A percentile compares a stretch with the other conserved stretches of the same genome.
Conservation (phyloP, 768 basidiomycete genomes). For the Tylopilus subfusipes region DNA sequence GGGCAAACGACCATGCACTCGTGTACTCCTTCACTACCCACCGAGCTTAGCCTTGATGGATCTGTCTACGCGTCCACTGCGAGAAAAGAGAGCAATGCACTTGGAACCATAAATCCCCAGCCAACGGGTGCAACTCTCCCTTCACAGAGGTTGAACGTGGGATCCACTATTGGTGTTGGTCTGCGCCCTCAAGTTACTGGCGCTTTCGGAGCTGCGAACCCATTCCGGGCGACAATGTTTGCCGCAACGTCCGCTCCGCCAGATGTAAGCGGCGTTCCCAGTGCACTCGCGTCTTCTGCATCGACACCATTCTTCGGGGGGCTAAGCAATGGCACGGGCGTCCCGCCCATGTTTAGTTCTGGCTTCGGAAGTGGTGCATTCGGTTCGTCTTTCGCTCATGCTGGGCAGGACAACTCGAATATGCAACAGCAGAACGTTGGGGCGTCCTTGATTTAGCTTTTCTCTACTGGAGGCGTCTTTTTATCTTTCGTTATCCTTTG, state of each 20-base stretch:
- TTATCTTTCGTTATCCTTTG: not conserved
- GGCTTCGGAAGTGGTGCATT: conserved; percentile 24
- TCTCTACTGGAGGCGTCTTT: conserved; percentile 8
- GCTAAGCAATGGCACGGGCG: conserved; percentile 10
- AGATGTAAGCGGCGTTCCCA: not conserved
- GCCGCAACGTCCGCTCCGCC: conserved; percentile 29
- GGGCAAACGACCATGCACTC: conserved; percentile 9
- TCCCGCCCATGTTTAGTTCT: conserved; percentile 5
- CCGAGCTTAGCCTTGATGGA: conserved; percentile 12
- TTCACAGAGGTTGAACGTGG: conserved; percentile 15
- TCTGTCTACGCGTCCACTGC: conserved; percentile 9
- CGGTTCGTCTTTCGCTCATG: conserved; percentile 19
- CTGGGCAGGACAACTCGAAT: conserved; percentile 15
- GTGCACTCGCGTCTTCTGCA: conserved; percentile 19
- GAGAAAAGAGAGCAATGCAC: conserved; percentile 16
- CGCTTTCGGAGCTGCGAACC: conserved; percentile 47
- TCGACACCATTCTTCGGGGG: conserved; percentile 27
- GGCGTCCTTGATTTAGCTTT: conserved; percentile 47
- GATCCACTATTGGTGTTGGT: conserved; percentile 38
- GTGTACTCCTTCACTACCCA: conserved; percentile 26
- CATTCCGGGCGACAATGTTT: conserved; percentile 66
- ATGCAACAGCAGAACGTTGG: conserved; percentile 42
- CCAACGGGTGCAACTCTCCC: conserved; percentile 21
- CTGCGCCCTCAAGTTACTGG: conserved; percentile 65
- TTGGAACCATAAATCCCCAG: conserved; percentile 36